Evolutionary conservation across 768 basidiomycete genomes (phyloP).

Genomic region (Termitomyces bulborhizus): DNA sequence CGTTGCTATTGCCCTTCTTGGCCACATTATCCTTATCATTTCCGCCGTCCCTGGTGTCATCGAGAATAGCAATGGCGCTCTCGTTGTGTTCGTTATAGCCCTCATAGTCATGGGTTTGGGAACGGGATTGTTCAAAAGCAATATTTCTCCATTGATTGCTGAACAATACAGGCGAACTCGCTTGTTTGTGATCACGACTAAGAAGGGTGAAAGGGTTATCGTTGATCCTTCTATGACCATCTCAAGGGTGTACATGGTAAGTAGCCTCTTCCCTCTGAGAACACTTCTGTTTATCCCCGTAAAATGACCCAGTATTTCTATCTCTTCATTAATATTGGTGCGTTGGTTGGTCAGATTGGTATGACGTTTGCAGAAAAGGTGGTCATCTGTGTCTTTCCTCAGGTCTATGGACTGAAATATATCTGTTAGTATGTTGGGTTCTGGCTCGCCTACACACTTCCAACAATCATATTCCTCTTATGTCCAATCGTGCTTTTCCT

Average conservation of each 20-base stretch:
- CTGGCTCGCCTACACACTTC: constrained; percentile 63
- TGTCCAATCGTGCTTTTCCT: constrained; percentile 54
- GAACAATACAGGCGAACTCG: constrained; percentile 62
- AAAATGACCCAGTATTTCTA: constrained; percentile 46
- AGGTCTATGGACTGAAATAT: background rate
- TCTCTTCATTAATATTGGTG: constrained; percentile 68
- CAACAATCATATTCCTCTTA: constrained; percentile 53
- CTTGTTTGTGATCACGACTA: constrained; percentile 43
- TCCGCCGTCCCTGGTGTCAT: constrained; percentile 58
- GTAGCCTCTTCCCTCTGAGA: background rate
- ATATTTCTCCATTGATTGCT: constrained; percentile 73
- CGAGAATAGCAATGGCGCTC: constrained; percentile 3
- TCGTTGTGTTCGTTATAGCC: constrained; percentile 31
- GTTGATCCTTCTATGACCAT: constrained; percentile 66
- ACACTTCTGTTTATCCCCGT: no score
- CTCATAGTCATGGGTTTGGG: constrained; percentile 58
- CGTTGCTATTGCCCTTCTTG: constrained; percentile 52
- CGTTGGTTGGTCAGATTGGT: constrained; percentile 58
- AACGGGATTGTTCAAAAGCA: constrained; percentile 70
- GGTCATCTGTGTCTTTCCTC: background rate
- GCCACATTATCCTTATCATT: constrained; percentile 60
- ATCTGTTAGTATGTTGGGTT: constrained; percentile 49
- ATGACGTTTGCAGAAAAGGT: constrained; percentile 69
- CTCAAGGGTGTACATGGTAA: constrained; percentile 68
- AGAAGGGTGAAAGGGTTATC: constrained; percentile 62